Evolutionary conservation across 1,284 basidiomycete species (phyloP).

Genomic region (Ganoderma boninense): DNA sequence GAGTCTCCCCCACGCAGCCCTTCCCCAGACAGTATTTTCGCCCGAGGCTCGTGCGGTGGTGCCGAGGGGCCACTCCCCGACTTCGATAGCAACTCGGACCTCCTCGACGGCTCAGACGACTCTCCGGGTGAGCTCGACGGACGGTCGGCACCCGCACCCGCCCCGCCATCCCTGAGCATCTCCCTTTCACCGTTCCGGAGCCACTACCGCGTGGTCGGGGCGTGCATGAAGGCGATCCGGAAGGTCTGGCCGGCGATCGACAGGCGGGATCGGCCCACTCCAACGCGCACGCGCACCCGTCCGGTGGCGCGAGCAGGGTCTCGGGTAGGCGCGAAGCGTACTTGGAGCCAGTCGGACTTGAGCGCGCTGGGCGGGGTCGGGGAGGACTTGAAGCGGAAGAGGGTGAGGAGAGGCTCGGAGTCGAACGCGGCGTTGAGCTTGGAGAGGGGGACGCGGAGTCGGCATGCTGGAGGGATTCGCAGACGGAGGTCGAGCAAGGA

Average conservation of each 20-base stretch:
- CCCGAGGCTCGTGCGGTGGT: background rate
- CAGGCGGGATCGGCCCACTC: background rate
- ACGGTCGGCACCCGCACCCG: background rate
- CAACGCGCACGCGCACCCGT: background rate
- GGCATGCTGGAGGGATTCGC: background rate
- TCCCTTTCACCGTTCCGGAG: background rate
- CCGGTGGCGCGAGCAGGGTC: background rate
- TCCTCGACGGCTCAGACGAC: too few relatives aligned
- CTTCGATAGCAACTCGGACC: background rate
- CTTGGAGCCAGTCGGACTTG: background rate
- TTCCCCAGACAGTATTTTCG: background rate
- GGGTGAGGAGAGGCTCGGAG: background rate
- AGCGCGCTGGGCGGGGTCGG: background rate
- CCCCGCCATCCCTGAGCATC: background rate
- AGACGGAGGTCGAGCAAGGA: background rate
- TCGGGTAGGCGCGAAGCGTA: background rate
- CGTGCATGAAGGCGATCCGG: constrained; percentile 7
- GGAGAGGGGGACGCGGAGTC: background rate
- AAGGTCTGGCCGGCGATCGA: constrained; percentile 9
- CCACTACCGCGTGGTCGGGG: background rate
- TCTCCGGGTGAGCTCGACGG: background rate
- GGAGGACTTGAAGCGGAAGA: background rate
- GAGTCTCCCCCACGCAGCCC: background rate
- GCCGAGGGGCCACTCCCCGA: background rate
- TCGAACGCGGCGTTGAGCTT: background rate